Base-by-base conservation (phyloP, 2,329 filamentous ascomycete genomes). In the Clonostachys byssicola region DNA sequence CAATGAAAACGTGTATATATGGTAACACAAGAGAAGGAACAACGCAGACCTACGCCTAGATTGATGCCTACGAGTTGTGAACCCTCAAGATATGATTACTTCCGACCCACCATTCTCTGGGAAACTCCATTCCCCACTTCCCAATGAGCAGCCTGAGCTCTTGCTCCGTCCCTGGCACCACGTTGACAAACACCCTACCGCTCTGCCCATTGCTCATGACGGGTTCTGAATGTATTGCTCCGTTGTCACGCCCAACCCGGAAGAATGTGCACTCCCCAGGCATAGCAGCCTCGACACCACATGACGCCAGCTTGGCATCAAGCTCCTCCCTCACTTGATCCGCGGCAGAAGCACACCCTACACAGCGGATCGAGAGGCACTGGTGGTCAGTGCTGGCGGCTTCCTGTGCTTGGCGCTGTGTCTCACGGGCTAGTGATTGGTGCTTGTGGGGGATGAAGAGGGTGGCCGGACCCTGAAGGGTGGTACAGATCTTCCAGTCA, bases 401-500 rank as follows among this genome's bases (percentile, higher is more conserved):
- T 2, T 48, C 43, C 36, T 64, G 67, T 3, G 66, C 59, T 0
- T 33, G 23, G 5, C 53, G 50, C 45, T 72, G 66, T 0, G 58
- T 55, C 1, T 48, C 10, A 3, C 71, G 63, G 0, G 72, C 71
- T 2, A 47, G 34, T 0, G 49, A 10, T 33, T 67, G 64, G 36
- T 64, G 54, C 1, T 51, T 17, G 0, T 58, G 34, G 2, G 64
- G 58, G 18, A 73, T 62, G 59, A 77, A 77, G 16, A 75, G 58
- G 0, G 73, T 77, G 3, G 64, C 54, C 0, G 73, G 71, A 4
- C 74, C 74, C 2, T 74, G 63, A 10, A 77, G 62, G 0, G 72
- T 71, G 3, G 71, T 65, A 52, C 68, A 71, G 1, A 77, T 60
- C 58, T 77, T 77, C 71, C 72, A 77, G 51, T 70, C 61, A n/a